Conservation (phyloP, 2,329 filamentous ascomycete genomes). For the Fusarium buxicola region DNA sequence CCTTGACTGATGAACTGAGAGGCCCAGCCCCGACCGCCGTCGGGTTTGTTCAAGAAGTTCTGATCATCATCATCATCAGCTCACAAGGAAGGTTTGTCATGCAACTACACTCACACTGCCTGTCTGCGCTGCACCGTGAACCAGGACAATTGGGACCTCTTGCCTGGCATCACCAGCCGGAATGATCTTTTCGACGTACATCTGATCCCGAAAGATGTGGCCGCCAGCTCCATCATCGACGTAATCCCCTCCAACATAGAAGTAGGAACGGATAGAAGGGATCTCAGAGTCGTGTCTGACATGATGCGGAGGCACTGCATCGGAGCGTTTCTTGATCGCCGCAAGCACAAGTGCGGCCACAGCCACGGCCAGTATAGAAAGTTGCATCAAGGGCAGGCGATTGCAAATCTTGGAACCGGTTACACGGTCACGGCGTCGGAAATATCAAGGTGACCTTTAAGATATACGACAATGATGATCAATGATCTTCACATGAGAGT, state of each 20-base stretch:
- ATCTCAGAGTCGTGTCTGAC: conserved; percentile 14
- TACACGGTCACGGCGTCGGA: background rate
- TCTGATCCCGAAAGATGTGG: conserved; percentile 40
- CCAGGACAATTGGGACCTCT: conserved; percentile 38
- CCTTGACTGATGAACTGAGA: conserved; percentile 38
- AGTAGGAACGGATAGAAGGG: conserved; percentile 34
- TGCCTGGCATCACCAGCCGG: conserved; percentile 21
- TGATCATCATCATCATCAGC: conserved; percentile 4
- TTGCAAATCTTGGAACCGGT: background rate
- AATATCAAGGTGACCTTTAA: too few relatives aligned
- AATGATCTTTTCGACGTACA: conserved; percentile 42
- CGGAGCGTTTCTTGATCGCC: conserved; percentile 12
- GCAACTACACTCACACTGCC: conserved; percentile 25
- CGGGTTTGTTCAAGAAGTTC: conserved; percentile 44
- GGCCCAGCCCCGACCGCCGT: conserved; percentile 40
- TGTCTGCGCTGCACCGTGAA: conserved; percentile 41
- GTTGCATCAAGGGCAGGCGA: conserved; percentile 13
- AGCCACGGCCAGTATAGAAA: conserved; percentile 12
- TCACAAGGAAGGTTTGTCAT: background rate
- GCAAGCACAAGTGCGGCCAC: background rate
- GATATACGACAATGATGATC: background rate
- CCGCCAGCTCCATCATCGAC: conserved; percentile 35
- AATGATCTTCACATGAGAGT: too few relatives aligned
- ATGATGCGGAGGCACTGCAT: background rate
- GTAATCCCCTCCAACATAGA: conserved; percentile 37